Evolutionary conservation across 2,329 filamentous ascomycete genomes (phyloP).

Genomic region (Pseudogymnoascus sp.): DNA sequence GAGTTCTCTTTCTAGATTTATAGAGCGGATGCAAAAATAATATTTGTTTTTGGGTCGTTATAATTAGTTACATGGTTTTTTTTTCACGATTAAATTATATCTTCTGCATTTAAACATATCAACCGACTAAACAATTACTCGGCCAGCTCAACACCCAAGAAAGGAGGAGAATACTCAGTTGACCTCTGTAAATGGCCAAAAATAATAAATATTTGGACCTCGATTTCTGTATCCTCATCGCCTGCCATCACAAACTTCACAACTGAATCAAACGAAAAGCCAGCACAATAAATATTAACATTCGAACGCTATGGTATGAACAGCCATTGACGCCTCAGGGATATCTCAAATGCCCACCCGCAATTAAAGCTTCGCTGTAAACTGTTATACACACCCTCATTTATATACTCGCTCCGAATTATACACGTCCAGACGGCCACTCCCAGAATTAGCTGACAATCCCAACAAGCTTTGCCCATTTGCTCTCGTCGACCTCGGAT

Average conservation of each 20-base stretch:
- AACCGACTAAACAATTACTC: not conserved
- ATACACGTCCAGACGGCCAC: not conserved
- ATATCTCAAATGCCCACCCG: not conserved
- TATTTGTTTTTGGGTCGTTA: not conserved
- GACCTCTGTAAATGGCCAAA: not conserved
- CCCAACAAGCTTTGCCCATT: not conserved
- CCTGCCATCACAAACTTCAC: not conserved
- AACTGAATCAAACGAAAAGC: not conserved
- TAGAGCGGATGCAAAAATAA: not conserved
- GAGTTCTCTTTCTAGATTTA: not conserved
- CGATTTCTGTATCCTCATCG: not conserved
- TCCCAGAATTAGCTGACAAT: not conserved
- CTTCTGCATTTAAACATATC: not conserved
- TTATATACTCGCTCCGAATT: not conserved
- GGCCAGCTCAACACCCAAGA: not conserved
- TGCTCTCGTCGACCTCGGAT: conserved; percentile 23
- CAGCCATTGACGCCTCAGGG: not conserved
- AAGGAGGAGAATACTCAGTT: not conserved
- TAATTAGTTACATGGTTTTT: too few species aligned
- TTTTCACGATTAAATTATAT: not conserved
- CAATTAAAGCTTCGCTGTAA: not conserved
- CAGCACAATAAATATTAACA: not conserved
- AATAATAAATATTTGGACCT: not conserved
- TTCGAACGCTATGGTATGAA: not conserved
- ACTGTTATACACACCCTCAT: not conserved